These are phyloP conservation scores for Aspergillus sp. DNA, from an alignment of 2,329 filamentous ascomycete genomes.

Conservation along the genomic window DNA sequence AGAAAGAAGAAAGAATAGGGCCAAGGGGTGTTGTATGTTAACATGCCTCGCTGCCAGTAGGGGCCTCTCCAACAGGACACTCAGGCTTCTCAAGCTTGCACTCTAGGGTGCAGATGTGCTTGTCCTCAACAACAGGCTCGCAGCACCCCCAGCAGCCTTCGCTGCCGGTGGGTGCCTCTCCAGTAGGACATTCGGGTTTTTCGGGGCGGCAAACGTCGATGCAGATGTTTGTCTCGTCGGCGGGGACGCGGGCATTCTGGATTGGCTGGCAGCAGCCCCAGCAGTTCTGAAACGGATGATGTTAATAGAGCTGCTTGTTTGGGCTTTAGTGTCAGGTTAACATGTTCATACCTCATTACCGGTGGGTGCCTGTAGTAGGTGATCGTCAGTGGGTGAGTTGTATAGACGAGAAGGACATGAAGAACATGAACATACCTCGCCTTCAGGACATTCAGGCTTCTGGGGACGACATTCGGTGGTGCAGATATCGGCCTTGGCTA, in stretches of 20 bases:
- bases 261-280: constrained; percentile 3
- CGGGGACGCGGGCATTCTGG: background rate
- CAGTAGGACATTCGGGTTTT: constrained; percentile 6
- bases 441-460: constrained; percentile 2
- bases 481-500: background rate
- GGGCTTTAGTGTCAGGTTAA: too few relatives aligned
- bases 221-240: background rate
- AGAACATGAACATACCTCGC: background rate
- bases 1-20: too few relatives aligned
- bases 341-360: background rate
- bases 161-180: background rate
- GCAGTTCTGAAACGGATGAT: background rate
- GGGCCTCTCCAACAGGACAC: background rate
- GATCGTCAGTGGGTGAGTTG: too few relatives aligned
- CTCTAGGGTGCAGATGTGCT: too few relatives aligned
- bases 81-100: background rate
- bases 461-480: background rate
- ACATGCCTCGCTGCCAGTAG: too few relatives aligned
- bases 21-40: too few relatives aligned
- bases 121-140: too few relatives aligned
- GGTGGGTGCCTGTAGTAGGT: background rate
- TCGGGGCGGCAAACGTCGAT: background rate
- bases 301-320: too few relatives aligned
- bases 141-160: constrained; percentile 9
- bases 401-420: too few relatives aligned